These are phyloP conservation scores for Clarkia xantiana DNA, from an alignment of 345 rosid species.

Conservation along the genomic window DNA sequence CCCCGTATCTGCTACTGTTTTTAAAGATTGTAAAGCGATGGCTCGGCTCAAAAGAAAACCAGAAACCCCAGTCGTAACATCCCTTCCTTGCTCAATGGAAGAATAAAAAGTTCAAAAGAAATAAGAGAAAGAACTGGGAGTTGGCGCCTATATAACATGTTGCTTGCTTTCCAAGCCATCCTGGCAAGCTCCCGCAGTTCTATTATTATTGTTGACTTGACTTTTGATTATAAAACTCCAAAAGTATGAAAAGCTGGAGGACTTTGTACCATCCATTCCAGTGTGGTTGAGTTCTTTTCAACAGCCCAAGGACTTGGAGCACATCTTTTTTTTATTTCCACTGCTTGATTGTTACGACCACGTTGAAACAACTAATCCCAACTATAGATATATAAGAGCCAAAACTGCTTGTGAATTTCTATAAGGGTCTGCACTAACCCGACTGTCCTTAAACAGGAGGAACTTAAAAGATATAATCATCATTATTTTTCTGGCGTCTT, in stretches of 20 bases:
- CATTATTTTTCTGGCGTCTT: background rate
- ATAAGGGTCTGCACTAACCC: background rate
- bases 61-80: too few relatives aligned
- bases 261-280: slow-evolving; percentile 8
- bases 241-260: slow-evolving; percentile 4
- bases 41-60: too few relatives aligned
- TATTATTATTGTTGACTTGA: too few relatives aligned
- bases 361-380: slow-evolving; percentile 9
- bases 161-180: slow-evolving; percentile 4
- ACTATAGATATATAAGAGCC: slow-evolving; percentile 5
- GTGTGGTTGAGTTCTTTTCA: slow-evolving; percentile 5
- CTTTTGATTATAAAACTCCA: too few relatives aligned
- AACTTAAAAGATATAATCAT: too few relatives aligned
- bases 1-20: too few relatives aligned
- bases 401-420: slow-evolving; percentile 1
- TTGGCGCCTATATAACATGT: slow-evolving; percentile 1
- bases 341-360: slow-evolving; percentile 9
- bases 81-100: too few relatives aligned
- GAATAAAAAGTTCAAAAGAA: too few relatives aligned
- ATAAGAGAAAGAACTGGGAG: slow-evolving; percentile 1
- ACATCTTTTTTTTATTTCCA: slow-evolving; percentile 12
- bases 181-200: too few relatives aligned
- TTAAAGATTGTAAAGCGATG: too few relatives aligned
- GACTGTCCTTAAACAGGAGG: too few relatives aligned
- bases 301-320: slow-evolving; percentile 7